Evolutionary conservation across 2,329 filamentous ascomycete genomes (phyloP).

Genomic region (Hymenoscyphus infarciens): DNA sequence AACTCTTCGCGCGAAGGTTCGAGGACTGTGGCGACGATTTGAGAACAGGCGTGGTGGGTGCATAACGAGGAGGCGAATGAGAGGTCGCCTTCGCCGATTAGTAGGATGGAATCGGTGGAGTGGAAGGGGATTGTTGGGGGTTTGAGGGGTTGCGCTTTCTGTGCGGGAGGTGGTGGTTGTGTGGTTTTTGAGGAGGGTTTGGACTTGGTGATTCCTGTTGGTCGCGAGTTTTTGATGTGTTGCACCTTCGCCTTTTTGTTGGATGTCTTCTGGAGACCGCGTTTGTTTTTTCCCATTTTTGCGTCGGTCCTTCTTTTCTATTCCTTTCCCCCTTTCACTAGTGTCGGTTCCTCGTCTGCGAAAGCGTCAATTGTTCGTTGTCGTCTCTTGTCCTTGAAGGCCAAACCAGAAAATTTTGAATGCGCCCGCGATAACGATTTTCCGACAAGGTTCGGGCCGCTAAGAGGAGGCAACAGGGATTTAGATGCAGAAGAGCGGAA

Average conservation of each 20-base stretch:
- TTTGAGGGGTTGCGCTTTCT: conserved; percentile 31
- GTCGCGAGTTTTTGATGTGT: conserved; percentile 15
- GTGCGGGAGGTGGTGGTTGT: not conserved
- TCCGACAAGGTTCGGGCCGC: no score
- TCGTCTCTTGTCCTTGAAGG: not conserved
- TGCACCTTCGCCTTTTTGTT: conserved; percentile 9
- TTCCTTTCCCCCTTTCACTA: no score
- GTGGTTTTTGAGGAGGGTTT: conserved; percentile 12
- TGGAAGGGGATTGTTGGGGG: conserved; percentile 64
- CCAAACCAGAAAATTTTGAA: not conserved
- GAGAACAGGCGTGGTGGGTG: conserved; percentile 60
- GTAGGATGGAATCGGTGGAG: conserved; percentile 63
- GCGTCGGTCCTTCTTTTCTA: no score
- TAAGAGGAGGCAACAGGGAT: not conserved
- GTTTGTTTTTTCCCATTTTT: conserved; percentile 33
- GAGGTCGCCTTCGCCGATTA: conserved; percentile 78
- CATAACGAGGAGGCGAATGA: conserved; percentile 70
- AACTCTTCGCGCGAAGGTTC: conserved; percentile 58
- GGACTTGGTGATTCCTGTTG: conserved; percentile 15
- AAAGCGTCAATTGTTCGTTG: not conserved
- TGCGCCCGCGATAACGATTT: not conserved
- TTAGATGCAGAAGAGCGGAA: conserved; percentile 3
- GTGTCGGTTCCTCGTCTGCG: no score
- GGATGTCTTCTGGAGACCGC: conserved; percentile 18
- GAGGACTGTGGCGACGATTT: conserved; percentile 66